Evolutionary conservation across 768 basidiomycete species (phyloP), one percentile per base, ranked within the genome.

Genomic region (Russula virescens): DNA sequence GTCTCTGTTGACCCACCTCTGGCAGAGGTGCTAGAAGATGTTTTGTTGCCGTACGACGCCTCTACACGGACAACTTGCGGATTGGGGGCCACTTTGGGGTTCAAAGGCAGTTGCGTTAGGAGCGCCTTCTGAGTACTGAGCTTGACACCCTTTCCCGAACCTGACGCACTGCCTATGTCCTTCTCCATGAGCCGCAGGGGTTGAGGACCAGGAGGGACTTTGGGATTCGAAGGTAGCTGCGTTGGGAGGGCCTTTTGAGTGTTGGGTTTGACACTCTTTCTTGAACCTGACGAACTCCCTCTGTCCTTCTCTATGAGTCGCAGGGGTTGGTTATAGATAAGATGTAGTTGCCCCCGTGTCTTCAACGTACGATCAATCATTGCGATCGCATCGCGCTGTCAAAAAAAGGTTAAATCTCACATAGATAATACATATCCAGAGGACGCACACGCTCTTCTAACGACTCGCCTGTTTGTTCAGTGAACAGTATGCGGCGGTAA

Each of bases 291-390:
- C 59, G 45, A 56, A 42, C 16, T 62, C 53, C 25, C 34, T 66
- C 16, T 55, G 58, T 34, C 26, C 68, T 49, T 73, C 48, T 75
- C 77, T 16, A 87, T 73, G 13, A 83, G 80, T 64, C 80, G 78
- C 5, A 88, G 76, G 46, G 88, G 87, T 70, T 91, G 88, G 1
- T 83, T 84, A 42, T 74, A 75, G 58, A 90, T 79, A 23, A 89
- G 73, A 53, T 79, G 70, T 1, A 81, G 71, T 46, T 85, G 78
- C 3, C 87, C 86, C 18, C 87, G 81, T 55, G 73, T 66, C 61
- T 78, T 69, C 16, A 93, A 75, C 3, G 83, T 78, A 61, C 83
- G 77, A 61, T 93, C 91, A 64, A 93, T 91, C 7, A 83, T 83
- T 28, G 74, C 73, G 54, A 93, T 81, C 14, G 91, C 90, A 48